Percentiles rank a stretch among this genome's conserved stretches.
phyloP scores from a whole-genome alignment of 164 flowering plant genomes.

The Brasenia schreberi region DNA sequence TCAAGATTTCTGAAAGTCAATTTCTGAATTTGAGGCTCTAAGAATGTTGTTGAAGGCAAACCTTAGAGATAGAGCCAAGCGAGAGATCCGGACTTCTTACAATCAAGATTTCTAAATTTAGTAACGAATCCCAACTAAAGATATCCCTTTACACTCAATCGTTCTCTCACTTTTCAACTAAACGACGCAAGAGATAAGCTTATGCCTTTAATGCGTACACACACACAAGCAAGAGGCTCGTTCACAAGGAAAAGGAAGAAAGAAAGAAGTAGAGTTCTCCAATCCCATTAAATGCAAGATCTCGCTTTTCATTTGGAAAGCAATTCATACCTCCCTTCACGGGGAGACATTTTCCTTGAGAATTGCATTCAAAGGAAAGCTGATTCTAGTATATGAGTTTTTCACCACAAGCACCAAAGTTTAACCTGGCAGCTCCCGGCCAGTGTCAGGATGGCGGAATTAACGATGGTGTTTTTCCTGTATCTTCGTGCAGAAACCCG shows the following conservation, averaged over 20 bases:
- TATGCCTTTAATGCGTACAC: too few species aligned
- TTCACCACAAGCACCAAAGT: slow-evolving; percentile 2
- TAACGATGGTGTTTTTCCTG: too few species aligned
- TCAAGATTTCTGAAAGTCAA: background rate
- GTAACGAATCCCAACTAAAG: slow-evolving; percentile 12
- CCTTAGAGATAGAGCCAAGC: slow-evolving; percentile 11
- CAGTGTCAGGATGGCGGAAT: too few species aligned
- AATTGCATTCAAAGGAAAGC: background rate
- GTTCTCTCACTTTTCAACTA: too few species aligned
- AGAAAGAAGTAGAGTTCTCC: too few species aligned
- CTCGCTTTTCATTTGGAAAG: slow-evolving; percentile 2
- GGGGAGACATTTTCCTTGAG: background rate
- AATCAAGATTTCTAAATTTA: slow-evolving; percentile 10
- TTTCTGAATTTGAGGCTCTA: background rate
- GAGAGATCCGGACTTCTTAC: slow-evolving; percentile 11
- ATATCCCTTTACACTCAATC: background rate
- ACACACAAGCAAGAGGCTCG: too few species aligned
- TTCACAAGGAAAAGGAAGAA: too few species aligned
- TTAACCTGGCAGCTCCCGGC: too few species aligned
- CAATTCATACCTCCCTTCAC: background rate
- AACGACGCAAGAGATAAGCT: too few species aligned
- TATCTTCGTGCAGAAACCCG: too few species aligned
- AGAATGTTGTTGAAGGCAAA: background rate
- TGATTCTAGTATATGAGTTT: background rate
- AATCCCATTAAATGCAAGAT: background rate